These are phyloP conservation scores for Apiotrichum domesticum DNA, from an alignment of 1,284 basidiomycete genomes.

Conservation along the genomic window DNA sequence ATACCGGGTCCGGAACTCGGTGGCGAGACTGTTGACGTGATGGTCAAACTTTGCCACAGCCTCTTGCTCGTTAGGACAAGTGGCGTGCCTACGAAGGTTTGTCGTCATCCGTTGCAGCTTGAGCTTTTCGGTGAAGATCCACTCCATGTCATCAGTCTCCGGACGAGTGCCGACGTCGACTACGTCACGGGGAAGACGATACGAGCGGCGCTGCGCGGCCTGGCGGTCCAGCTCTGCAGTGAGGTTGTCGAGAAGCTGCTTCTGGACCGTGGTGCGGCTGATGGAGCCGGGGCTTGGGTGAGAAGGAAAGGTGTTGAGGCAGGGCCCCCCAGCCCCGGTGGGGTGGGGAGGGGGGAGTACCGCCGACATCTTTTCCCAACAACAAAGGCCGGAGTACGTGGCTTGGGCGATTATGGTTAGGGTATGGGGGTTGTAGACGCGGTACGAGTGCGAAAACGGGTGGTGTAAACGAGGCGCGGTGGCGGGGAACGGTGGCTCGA, in stretches of 20 bases:
- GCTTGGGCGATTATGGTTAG: background rate
- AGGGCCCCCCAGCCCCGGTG: background rate
- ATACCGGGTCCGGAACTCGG: slow-evolving; percentile 2
- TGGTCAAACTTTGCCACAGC: slow-evolving; percentile 1
- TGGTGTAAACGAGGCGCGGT: no score
- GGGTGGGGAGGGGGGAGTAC: slow-evolving; percentile 1
- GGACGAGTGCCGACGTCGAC: background rate
- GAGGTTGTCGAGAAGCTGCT: slow-evolving; percentile 3
- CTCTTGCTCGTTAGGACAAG: background rate
- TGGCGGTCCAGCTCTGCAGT: slow-evolving; percentile 1
- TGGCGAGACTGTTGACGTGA: background rate
- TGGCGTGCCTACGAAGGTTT: background rate
- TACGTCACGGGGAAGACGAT: slow-evolving; percentile 1
- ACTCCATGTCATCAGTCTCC: slow-evolving; percentile 1
- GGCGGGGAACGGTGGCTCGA: no score
- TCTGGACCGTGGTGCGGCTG: background rate
- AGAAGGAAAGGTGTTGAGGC: background rate
- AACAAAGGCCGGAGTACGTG: background rate
- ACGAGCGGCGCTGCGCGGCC: background rate
- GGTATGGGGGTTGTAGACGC: background rate
- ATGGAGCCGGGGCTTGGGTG: background rate
- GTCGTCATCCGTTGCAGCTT: background rate
- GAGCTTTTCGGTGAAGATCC: background rate
- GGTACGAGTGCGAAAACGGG: background rate
- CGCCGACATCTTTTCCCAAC: slow-evolving; percentile 2